Conservation (phyloP, 164 flowering plant species). For the Annona cherimola region DNA sequence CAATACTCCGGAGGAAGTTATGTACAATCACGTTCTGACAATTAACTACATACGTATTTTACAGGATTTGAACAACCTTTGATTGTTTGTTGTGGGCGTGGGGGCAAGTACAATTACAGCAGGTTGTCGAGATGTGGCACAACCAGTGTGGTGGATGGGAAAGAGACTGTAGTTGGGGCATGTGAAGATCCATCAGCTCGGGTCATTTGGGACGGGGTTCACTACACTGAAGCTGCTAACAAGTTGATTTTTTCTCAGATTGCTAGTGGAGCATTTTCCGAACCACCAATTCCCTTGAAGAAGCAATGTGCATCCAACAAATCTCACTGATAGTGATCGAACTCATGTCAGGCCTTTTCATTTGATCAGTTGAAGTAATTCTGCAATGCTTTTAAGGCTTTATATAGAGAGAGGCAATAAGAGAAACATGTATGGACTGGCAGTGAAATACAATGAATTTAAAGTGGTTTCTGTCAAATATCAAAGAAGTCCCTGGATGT, state of each 20-base stretch:
- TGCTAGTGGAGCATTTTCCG: slow-evolving; percentile 49
- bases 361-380: too few relatives aligned
- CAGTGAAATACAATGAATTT: too few relatives aligned
- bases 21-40: too few relatives aligned
- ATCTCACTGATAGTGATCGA: too few relatives aligned
- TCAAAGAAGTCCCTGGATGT: too few relatives aligned
- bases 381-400: too few relatives aligned
- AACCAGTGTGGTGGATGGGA: slow-evolving; percentile 35
- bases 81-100: slow-evolving; percentile 70
- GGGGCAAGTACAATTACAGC: slow-evolving; percentile 75
- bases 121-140: slow-evolving; percentile 47
- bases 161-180: slow-evolving; percentile 34
- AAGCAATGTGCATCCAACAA: too few relatives aligned
- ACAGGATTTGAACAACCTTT: slow-evolving; percentile 58
- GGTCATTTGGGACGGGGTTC: slow-evolving; percentile 81
- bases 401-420: too few relatives aligned
- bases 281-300: slow-evolving; percentile 44
- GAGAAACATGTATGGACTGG: too few relatives aligned
- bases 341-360: too few relatives aligned
- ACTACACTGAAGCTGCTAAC: slow-evolving; percentile 80
- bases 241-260: slow-evolving; percentile 50
- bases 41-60: background rate
- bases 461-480: too few relatives aligned
- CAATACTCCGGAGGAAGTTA: too few relatives aligned
- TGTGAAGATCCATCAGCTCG: slow-evolving; percentile 51